These are phyloP conservation scores for Cyberlindnera euphorbiiphila DNA, from an alignment of 805 yeast species.

Conservation along the genomic window DNA sequence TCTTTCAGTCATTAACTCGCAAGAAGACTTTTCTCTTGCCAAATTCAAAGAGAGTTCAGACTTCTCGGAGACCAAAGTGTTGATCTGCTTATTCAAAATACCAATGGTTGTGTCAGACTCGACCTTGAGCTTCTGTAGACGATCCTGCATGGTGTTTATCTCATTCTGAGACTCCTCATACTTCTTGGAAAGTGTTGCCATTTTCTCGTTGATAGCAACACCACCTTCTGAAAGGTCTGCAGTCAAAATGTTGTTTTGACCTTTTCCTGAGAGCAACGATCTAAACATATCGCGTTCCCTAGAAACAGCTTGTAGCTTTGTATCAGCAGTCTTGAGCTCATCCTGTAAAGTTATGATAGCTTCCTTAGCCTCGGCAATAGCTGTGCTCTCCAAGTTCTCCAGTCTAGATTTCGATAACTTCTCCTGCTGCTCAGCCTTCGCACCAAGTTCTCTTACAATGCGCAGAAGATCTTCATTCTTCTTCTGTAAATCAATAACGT, in stretches of 20 bases:
- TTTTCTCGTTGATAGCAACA: conserved; percentile 6
- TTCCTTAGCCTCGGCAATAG: conserved; percentile 60
- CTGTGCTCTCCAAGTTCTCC: conserved; percentile 41
- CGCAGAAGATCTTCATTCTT: conserved; percentile 70
- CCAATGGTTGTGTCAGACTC: conserved; percentile 43
- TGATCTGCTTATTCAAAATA: conserved; percentile 46
- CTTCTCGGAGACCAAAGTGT: conserved; percentile 36
- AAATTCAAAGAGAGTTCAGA: conserved; percentile 46
- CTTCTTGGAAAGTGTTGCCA: conserved; percentile 15
- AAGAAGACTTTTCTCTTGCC: conserved; percentile 52
- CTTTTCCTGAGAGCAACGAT: conserved; percentile 25
- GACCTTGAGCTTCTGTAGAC: conserved; percentile 28
- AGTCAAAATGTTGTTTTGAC: conserved; percentile 15
- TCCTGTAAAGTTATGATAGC: conserved; percentile 62
- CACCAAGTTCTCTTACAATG: conserved; percentile 68
- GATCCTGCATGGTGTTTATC: conserved; percentile 14
- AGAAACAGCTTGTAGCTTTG: conserved; percentile 48
- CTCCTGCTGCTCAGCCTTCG: conserved; percentile 65
- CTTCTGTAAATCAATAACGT: conserved; percentile 61
- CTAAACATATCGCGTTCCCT: conserved; percentile 71
- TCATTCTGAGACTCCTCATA: conserved; percentile 16
- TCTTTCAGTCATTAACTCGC: conserved; percentile 51
- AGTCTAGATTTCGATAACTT: conserved; percentile 31
- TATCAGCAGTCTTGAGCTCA: conserved; percentile 48
- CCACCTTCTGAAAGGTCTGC: conserved; percentile 14